Conservation (phyloP, 148 eudicot species). For the Arctostaphylos glauca region DNA sequence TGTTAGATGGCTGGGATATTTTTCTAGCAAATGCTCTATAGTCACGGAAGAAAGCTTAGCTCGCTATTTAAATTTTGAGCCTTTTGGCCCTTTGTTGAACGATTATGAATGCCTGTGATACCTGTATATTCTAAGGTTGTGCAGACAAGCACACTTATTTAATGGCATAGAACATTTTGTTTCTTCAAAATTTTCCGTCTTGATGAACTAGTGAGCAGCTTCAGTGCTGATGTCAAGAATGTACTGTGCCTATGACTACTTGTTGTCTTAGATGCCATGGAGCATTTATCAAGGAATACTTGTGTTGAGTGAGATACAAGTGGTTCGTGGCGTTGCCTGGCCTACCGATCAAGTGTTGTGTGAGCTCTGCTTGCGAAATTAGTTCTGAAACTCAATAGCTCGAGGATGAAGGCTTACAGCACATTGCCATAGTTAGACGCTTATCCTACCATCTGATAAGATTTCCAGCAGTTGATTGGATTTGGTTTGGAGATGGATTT, state of each 20-base stretch:
- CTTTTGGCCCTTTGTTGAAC: constrained; percentile 6
- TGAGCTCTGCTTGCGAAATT: neutral
- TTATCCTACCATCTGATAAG: neutral
- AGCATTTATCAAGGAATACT: neutral
- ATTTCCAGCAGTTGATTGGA: neutral
- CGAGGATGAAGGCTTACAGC: neutral
- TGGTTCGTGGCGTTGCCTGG: constrained; percentile 5
- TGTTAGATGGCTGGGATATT: neutral
- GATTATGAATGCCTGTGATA: neutral
- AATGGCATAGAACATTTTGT: neutral
- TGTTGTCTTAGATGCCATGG: neutral
- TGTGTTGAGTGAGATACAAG: neutral
- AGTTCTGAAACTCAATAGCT: neutral
- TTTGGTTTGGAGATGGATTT: neutral
- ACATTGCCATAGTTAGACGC: neutral
- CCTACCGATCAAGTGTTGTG: neutral
- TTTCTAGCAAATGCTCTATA: neutral
- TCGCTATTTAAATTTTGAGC: neutral
- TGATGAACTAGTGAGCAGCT: neutral
- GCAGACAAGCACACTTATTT: neutral
- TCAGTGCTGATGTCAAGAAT: neutral
- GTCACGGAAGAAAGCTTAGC: neutral
- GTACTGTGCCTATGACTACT: neutral
- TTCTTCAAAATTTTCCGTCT: neutral
- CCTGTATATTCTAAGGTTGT: neutral